Base-by-base conservation (phyloP, 2,329 filamentous ascomycete genomes). In the Aspergillus chevalieri region DNA sequence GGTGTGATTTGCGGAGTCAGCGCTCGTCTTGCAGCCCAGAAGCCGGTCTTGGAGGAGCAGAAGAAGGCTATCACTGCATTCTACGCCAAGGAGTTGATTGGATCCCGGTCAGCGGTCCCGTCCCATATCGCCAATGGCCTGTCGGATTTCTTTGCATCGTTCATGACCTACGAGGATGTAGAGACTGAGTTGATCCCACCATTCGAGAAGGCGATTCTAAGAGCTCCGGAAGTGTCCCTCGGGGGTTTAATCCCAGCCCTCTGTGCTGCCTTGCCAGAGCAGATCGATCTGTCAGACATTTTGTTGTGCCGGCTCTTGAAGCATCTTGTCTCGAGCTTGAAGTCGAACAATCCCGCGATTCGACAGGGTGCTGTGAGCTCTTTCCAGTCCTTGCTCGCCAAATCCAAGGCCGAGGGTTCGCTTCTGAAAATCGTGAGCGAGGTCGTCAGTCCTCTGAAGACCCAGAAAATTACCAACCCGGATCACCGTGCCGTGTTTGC, bases 1-100 rank as follows among this genome's bases (percentile, higher is more conserved):
- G 93, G 93, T 15, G 82, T 94, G 45, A 80, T 98, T 56, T 89
- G 90, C 42, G 92, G 91, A 5, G 91, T 96, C 7, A 89, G 86
- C 63, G 82, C 85, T 38, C 85, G 91, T 47, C 79, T 91, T 47
- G 72, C 80, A 3, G 70, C 79, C 52, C 77, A 83, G 44, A 86
- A 83, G 61, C 70, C 80, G 4, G 68, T 83, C 26, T 66, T 97
- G 44, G 78, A 83, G 50, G 71, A 73, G 42, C 76, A 81, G 51
- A 95, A 91, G 72, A 73, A 81, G 41, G 78, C 85, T 46, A 88
- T 91, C 65, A 85, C 89, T 66, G 75, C 83, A 6, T 98, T 92
- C 67, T 97, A 94, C 66, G 78, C 81, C 12, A 84, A 93, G 57
- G 91, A 96, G 62, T 80, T 97, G 43, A 74, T 96, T 53, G 86